These are phyloP conservation scores for Triangularia setosa DNA, from an alignment of 2,329 filamentous ascomycete species.

Conservation along the genomic window DNA sequence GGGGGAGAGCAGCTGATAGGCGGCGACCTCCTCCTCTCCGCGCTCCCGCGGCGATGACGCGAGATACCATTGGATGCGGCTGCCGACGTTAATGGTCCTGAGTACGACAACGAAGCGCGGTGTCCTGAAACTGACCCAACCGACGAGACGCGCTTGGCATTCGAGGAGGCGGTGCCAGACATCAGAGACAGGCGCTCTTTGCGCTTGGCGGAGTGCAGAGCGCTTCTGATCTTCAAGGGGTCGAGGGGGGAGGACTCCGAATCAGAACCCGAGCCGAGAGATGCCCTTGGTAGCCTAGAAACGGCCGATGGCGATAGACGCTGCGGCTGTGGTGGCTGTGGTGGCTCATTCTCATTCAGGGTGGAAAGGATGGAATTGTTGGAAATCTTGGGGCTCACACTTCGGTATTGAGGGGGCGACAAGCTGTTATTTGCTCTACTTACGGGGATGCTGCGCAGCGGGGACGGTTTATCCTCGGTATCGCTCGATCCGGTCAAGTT, in stretches of 20 bases:
- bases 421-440: slow-evolving; percentile 47
- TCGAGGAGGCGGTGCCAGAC: slow-evolving; percentile 34
- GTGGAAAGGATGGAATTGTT: slow-evolving; percentile 30
- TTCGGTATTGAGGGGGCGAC: slow-evolving; percentile 36
- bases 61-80: slow-evolving; percentile 55
- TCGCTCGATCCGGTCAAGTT: slow-evolving; percentile 55
- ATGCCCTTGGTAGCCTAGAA: slow-evolving; percentile 17
- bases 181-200: slow-evolving; percentile 40
- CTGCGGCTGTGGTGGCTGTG: slow-evolving; percentile 32
- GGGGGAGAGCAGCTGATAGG: slow-evolving; percentile 50
- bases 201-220: slow-evolving; percentile 51
- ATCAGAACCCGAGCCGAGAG: slow-evolving; percentile 36
- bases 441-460: slow-evolving; percentile 49
- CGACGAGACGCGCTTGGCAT: slow-evolving; percentile 44
- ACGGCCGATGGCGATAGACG: slow-evolving; percentile 6
- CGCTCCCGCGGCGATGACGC: slow-evolving; percentile 47
- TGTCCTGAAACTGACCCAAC: slow-evolving; percentile 35
- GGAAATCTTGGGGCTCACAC: slow-evolving; percentile 31
- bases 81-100: slow-evolving; percentile 37
- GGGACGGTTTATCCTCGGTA: slow-evolving; percentile 44
- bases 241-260: slow-evolving; percentile 47
- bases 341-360: slow-evolving; percentile 47
- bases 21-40: slow-evolving; percentile 49
- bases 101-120: slow-evolving; percentile 36
- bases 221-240: slow-evolving; percentile 51